A percentile compares a stretch with the other conserved stretches of the same genome.
Evolutionary conservation across 2,329 filamentous ascomycete species (phyloP).

Genomic region (Botrytis deweyae): DNA sequence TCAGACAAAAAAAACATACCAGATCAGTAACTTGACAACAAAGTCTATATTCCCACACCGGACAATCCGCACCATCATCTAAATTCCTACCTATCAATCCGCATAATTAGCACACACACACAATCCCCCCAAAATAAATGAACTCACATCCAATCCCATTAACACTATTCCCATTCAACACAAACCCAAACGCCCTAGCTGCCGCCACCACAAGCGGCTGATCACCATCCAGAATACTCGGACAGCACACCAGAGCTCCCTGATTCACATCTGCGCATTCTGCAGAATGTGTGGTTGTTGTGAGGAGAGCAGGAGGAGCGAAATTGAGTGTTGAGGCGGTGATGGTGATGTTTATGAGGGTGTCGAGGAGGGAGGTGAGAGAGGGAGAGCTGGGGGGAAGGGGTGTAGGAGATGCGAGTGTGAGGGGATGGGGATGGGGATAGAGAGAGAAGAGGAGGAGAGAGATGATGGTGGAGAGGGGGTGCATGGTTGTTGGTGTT

Average conservation of each 20-base stretch:
- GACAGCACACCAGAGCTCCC: background rate
- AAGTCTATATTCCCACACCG: background rate
- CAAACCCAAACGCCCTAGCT: background rate
- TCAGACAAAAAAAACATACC: background rate
- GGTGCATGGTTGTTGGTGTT: background rate
- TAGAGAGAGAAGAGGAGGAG: background rate
- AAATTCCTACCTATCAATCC: background rate
- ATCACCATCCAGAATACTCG: background rate
- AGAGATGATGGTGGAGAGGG: too few relatives aligned
- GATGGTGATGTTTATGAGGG: background rate
- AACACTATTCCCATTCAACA: background rate
- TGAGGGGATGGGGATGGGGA: background rate
- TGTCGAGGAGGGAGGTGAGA: background rate
- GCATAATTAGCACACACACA: background rate
- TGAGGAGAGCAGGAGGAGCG: background rate
- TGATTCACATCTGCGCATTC: background rate
- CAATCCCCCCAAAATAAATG: too few relatives aligned
- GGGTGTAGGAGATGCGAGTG: background rate
- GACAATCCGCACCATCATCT: background rate
- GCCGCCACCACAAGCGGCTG: background rate
- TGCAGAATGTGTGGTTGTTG: background rate
- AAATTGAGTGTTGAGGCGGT: background rate
- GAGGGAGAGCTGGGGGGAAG: background rate
- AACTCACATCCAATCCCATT: background rate
- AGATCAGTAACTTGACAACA: constrained; percentile 11